Conservation (phyloP, 2,329 filamentous ascomycete genomes). For the Alternaria angustiovoidea region DNA sequence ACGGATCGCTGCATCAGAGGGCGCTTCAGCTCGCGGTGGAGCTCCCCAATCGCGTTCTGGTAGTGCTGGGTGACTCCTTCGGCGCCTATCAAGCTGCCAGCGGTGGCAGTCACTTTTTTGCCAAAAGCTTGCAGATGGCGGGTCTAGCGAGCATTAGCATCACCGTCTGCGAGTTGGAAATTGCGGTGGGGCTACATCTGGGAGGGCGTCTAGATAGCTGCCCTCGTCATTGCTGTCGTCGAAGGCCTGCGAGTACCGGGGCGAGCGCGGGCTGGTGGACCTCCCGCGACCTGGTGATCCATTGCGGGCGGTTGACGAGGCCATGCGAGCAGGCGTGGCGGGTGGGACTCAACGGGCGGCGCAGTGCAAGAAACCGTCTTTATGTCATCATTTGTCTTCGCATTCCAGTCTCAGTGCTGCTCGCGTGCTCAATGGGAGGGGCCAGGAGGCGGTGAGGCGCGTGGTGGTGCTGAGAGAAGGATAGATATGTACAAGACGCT, state of each 20-base stretch:
- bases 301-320: constrained; percentile 38
- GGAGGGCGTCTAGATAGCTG: constrained; percentile 43
- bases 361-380: background rate
- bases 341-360: constrained; percentile 4
- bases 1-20: constrained; percentile 87
- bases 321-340: constrained; percentile 34
- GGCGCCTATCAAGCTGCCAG: constrained; percentile 81
- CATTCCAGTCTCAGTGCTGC: background rate
- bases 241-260: constrained; percentile 29
- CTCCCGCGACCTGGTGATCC: constrained; percentile 42
- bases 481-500: background rate
- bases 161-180: constrained; percentile 1
- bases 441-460: constrained; percentile 8
- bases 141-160: constrained; percentile 63
- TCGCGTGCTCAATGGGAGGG: constrained; percentile 1
- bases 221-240: constrained; percentile 42
- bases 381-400: constrained; percentile 19
- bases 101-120: constrained; percentile 93
- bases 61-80: constrained; percentile 71
- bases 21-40: constrained; percentile 86
- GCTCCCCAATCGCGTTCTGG: constrained; percentile 84
- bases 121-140: constrained; percentile 91
- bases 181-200: constrained; percentile 35
- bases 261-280: constrained; percentile 24
- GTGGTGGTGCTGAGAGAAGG: background rate